These are phyloP conservation scores for Coccomyxa sp. DNA, from an alignment of 139 green algal genomes.

Conservation along the genomic window DNA sequence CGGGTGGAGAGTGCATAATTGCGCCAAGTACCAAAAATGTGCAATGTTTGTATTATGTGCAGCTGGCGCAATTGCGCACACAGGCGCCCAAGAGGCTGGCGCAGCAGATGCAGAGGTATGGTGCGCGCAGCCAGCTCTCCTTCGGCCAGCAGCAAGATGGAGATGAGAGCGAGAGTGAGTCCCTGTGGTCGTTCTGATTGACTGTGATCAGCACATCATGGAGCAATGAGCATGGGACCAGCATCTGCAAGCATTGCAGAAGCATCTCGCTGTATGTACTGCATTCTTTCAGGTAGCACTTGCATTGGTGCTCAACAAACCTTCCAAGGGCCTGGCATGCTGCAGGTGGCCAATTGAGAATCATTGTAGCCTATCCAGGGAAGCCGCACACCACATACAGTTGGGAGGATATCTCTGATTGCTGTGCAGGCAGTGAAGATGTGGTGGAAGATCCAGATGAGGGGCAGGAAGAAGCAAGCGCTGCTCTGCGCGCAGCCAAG, in stretches of 20 bases:
- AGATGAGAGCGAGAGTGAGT: not conserved
- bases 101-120: slow-evolving; percentile 1
- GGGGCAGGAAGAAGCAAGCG: no score
- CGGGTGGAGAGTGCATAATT: not conserved
- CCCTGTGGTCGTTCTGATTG: not conserved
- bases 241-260: no score
- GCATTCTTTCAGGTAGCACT: not conserved
- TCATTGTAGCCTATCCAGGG: not conserved
- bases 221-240: not conserved
- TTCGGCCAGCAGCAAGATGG: not conserved
- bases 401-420: no score
- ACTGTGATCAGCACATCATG: not conserved
- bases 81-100: slow-evolving; percentile 1
- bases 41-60: no score
- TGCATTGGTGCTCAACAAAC: not conserved
- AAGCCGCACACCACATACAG: no score
- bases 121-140: not conserved
- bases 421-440: no score
- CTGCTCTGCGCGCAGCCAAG: no score
- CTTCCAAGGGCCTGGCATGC: no score
- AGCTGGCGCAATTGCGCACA: slow-evolving; percentile 1
- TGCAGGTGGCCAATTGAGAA: not conserved
- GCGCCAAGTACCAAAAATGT: no score
- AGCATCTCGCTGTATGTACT: not conserved
- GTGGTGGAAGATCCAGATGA: no score